Conservation (phyloP, 768 basidiomycete species). For the Tylopilus sp. region DNA sequence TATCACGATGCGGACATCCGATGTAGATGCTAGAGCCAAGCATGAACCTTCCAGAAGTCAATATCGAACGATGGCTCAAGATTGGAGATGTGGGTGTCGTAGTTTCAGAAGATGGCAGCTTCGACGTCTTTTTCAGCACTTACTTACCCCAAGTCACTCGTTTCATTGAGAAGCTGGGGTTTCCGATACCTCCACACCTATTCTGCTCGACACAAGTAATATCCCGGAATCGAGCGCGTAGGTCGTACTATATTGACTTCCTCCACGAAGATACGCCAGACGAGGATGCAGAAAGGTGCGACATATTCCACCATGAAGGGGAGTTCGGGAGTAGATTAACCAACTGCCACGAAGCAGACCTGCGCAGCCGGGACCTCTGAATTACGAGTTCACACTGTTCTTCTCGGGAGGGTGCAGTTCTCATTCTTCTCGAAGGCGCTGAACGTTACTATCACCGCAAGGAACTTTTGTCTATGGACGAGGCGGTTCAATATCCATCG, state of each 20-base stretch:
- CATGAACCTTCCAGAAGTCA: conserved; percentile 19
- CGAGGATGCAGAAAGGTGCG: conserved; percentile 2
- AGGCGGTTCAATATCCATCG: not conserved
- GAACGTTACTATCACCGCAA: not conserved
- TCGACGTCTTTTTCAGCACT: conserved; percentile 37
- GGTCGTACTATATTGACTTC: conserved; percentile 15
- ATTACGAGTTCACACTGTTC: not conserved
- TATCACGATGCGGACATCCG: conserved; percentile 28
- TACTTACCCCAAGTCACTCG: conserved; percentile 28
- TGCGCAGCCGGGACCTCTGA: not conserved
- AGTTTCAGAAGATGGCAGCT: conserved; percentile 29
- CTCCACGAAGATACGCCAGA: not conserved
- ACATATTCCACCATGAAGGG: not conserved
- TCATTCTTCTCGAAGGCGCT: not conserved
- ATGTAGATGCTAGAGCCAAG: conserved; percentile 33
- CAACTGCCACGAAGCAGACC: not conserved
- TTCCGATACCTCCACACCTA: conserved; percentile 24
- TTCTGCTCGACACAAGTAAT: conserved; percentile 14
- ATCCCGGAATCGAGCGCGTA: conserved; percentile 5
- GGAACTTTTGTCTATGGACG: not conserved
- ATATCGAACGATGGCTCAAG: conserved; percentile 25
- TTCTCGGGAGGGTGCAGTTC: not conserved
- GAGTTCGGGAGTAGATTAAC: not conserved
- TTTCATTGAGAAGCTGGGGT: conserved; percentile 14
- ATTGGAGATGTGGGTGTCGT: conserved; percentile 38